Conservation (phyloP, 2,329 filamentous ascomycete species). For the Aureobasidium pullulans region DNA sequence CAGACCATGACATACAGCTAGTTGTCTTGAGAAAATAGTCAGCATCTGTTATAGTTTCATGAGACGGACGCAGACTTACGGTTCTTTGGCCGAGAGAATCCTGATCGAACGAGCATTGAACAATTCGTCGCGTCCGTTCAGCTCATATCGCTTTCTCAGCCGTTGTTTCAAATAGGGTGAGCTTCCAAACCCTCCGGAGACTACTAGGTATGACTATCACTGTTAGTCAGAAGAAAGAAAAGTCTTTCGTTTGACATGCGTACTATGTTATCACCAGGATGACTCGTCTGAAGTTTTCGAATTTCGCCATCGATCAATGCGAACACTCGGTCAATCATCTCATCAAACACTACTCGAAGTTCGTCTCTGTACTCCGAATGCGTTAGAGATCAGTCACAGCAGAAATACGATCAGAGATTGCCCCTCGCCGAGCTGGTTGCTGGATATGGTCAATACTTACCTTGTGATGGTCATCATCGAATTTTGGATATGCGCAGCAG, state of each 20-base stretch:
- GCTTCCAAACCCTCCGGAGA: conserved; percentile 38
- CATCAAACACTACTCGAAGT: too few relatives aligned
- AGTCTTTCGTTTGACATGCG: conserved; percentile 29
- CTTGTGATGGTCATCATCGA: conserved; percentile 29
- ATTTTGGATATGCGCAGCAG: conserved; percentile 25
- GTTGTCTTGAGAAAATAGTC: conserved; percentile 18
- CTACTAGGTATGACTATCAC: conserved; percentile 27
- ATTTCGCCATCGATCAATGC: too few relatives aligned
- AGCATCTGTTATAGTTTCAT: background rate
- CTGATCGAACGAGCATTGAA: conserved; percentile 6
- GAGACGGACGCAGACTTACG: background rate
- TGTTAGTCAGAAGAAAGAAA: background rate
- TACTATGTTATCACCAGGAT: too few relatives aligned
- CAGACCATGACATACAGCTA: conserved; percentile 15
- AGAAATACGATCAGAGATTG: conserved; percentile 17
- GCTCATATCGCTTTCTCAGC: conserved; percentile 29
- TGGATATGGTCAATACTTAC: conserved; percentile 11
- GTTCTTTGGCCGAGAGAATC: background rate
- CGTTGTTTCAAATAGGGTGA: conserved; percentile 34
- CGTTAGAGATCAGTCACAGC: conserved; percentile 15
- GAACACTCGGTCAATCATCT: too few relatives aligned
- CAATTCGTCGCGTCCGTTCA: conserved; percentile 11
- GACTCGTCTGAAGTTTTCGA: conserved; percentile 22
- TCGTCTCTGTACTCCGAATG: too few relatives aligned
- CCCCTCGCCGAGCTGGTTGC: background rate